Conservation (phyloP, 192 early-diverging fungal genomes). For the Umbelopsis isabellina region DNA sequence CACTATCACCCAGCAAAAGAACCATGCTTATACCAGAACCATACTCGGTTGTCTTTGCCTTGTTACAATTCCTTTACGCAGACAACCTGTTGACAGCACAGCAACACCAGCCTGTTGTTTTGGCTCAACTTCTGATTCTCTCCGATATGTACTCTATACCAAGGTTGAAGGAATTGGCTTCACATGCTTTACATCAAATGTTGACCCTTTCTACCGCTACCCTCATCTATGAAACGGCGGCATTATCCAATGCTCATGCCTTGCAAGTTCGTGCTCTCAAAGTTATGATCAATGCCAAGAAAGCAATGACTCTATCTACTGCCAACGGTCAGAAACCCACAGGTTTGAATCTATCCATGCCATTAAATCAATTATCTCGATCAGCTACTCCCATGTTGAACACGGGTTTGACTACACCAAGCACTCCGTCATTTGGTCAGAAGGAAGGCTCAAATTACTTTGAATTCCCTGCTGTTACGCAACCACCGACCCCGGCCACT, state of each 20-base stretch:
- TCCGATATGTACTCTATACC: constrained; percentile 63
- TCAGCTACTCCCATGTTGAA: constrained; percentile 1
- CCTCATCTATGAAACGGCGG: constrained; percentile 68
- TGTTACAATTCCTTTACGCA: constrained; percentile 71
- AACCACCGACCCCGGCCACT: background rate
- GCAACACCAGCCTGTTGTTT: constrained; percentile 63
- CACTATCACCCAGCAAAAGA: constrained; percentile 13
- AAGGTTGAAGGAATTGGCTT: constrained; percentile 58
- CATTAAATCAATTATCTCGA: background rate
- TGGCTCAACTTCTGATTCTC: constrained; percentile 63
- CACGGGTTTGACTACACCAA: background rate
- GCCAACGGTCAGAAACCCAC: background rate
- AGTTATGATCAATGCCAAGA: constrained; percentile 58
- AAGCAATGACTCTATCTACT: constrained; percentile 35
- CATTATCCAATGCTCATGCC: constrained; percentile 61
- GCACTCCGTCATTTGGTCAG: background rate
- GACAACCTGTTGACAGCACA: constrained; percentile 65
- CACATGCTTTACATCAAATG: constrained; percentile 62
- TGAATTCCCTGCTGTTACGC: background rate
- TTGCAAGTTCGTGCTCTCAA: constrained; percentile 62
- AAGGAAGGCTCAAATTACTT: background rate
- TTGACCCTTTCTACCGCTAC: constrained; percentile 63
- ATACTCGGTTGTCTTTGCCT: constrained; percentile 55
- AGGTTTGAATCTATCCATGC: background rate
- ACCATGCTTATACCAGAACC: constrained; percentile 46